These are phyloP conservation scores for Schizochytrium sp. DNA, from an alignment of 108 stramenopile genomes.

Conservation along the genomic window DNA sequence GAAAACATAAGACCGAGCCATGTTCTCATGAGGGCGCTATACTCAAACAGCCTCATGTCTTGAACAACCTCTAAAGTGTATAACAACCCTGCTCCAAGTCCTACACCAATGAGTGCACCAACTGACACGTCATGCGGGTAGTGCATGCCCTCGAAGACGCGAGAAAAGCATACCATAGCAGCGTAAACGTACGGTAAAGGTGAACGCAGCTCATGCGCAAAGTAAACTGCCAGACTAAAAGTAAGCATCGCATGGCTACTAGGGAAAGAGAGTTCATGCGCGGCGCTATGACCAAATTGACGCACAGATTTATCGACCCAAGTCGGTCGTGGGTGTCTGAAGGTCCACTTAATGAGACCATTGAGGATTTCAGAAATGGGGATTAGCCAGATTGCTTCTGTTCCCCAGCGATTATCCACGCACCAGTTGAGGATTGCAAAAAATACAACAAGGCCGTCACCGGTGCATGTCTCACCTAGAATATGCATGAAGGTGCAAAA, in stretches of 20 bases:
- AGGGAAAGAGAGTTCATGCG: not conserved
- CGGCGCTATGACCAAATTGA: not conserved
- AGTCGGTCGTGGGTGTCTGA: not conserved
- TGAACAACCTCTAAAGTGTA: not conserved
- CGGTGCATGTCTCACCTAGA: not conserved
- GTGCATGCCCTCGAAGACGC: conserved; percentile 6
- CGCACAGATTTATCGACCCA: not conserved
- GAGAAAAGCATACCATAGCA: not conserved
- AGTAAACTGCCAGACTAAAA: conserved; percentile 11
- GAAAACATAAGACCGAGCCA: not conserved
- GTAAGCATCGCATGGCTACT: not conserved
- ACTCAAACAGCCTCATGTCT: not conserved
- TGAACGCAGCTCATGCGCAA: conserved; percentile 9
- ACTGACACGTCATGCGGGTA: not conserved
- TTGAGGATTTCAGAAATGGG: not conserved
- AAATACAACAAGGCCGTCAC: conserved; percentile 10
- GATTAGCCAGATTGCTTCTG: conserved; percentile 11
- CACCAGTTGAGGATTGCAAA: conserved; percentile 15
- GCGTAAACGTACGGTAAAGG: not conserved
- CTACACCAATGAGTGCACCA: not conserved
- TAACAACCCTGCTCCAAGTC: not conserved
- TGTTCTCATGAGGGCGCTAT: not conserved
- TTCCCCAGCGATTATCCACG: not conserved
- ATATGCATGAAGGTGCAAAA: not conserved
- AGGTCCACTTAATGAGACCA: conserved; percentile 2